phyloP scores from a whole-genome alignment of 164 flowering plant genomes.

The Piper betle region DNA sequence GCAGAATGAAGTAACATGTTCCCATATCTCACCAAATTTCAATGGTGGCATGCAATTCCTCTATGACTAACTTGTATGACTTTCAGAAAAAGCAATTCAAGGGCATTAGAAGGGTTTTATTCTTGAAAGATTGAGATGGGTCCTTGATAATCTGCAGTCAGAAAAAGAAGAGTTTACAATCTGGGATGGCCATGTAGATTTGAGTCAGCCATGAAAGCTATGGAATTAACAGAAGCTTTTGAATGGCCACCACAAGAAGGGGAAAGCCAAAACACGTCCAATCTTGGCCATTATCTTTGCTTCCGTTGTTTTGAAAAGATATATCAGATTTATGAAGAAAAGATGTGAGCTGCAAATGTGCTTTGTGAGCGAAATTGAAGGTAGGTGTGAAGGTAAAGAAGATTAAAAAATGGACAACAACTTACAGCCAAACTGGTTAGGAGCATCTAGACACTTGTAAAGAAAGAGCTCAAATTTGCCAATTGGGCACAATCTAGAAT shows the following conservation, averaged over 20 bases:
- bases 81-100: neutral
- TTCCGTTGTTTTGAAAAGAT: neutral
- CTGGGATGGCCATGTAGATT: conserved; percentile 4
- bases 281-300: neutral
- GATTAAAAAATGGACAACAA: neutral
- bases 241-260: neutral
- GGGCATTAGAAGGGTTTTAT: neutral
- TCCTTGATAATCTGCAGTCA: neutral
- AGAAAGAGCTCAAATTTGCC: neutral
- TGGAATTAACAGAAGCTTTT: neutral
- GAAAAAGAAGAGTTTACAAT: neutral
- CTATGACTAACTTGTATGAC: neutral
- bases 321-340: neutral
- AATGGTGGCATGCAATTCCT: neutral
- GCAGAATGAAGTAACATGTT: neutral
- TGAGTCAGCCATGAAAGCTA: conserved; percentile 9
- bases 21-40: neutral
- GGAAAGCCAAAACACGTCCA: neutral
- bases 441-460: neutral
- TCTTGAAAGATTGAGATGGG: too few relatives aligned
- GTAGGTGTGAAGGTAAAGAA: neutral
- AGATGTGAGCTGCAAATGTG: neutral
- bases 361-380: neutral
- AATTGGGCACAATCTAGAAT: neutral
- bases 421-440: conserved; percentile 1